phyloP scores from a whole-genome alignment of 805 yeast species.

The Nakazawaea ishiwadae region DNA sequence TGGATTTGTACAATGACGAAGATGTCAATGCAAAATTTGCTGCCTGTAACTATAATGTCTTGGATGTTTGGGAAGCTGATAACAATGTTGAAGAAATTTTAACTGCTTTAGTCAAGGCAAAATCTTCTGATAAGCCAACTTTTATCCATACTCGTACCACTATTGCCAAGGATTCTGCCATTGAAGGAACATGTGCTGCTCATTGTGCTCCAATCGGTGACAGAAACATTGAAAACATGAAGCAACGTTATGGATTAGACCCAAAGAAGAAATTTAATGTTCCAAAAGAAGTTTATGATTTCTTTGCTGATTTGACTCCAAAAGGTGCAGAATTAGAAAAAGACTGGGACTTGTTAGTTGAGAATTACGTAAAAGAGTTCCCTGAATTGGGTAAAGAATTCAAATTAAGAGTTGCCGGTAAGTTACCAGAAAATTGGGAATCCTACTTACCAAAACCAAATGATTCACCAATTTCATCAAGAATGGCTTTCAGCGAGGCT shows the following conservation, averaged over 20 bases:
- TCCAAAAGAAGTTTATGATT: slow-evolving; percentile 25
- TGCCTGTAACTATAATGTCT: slow-evolving; percentile 32
- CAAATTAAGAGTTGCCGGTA: slow-evolving; percentile 22
- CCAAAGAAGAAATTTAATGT: slow-evolving; percentile 20
- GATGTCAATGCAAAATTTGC: slow-evolving; percentile 27
- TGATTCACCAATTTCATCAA: slow-evolving; percentile 21
- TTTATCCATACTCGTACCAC: slow-evolving; percentile 29
- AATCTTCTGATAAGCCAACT: slow-evolving; percentile 28
- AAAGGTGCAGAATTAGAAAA: slow-evolving; percentile 20
- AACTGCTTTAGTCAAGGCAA: slow-evolving; percentile 30
- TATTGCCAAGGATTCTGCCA: slow-evolving; percentile 29
- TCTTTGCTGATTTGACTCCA: slow-evolving; percentile 20
- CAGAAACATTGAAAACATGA: slow-evolving; percentile 17
- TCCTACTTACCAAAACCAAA: slow-evolving; percentile 17
- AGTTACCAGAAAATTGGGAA: slow-evolving; percentile 25
- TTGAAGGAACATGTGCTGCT: slow-evolving; percentile 26
- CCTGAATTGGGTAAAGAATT: slow-evolving; percentile 27
- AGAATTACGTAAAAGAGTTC: slow-evolving; percentile 18
- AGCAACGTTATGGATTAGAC: slow-evolving; percentile 19
- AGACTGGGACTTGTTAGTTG: slow-evolving; percentile 23
- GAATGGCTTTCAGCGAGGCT: slow-evolving; percentile 26
- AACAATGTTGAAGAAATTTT: slow-evolving; percentile 25
- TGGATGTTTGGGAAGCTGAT: slow-evolving; percentile 30
- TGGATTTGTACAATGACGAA: slow-evolving; percentile 29
- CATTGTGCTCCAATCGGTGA: slow-evolving; percentile 32